These are phyloP conservation scores for Trichoderma sp. DNA, from an alignment of 2,329 filamentous ascomycete species.

Conservation along the genomic window DNA sequence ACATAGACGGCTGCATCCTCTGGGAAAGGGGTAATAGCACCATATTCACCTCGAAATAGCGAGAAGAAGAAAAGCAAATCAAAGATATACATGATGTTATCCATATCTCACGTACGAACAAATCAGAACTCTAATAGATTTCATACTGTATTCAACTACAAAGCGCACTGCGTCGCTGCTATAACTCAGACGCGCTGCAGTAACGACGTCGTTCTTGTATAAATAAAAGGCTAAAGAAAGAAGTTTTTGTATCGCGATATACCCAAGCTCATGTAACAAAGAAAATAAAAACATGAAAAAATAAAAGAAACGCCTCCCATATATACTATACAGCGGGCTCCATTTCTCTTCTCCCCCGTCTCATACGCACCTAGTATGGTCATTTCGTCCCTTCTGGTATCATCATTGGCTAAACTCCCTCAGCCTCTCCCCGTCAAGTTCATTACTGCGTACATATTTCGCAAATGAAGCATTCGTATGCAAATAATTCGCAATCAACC, in stretches of 20 bases:
- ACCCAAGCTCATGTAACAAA: constrained; percentile 1
- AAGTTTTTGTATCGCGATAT: constrained; percentile 4
- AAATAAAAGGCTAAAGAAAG: background rate
- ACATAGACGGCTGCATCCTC: constrained; percentile 1
- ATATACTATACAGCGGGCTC: constrained; percentile 24
- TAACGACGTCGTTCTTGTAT: background rate
- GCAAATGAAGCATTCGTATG: background rate
- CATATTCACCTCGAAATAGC: background rate
- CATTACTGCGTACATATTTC: background rate
- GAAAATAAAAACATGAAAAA: background rate
- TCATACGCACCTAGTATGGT: background rate
- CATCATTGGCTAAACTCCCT: background rate
- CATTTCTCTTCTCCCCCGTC: background rate
- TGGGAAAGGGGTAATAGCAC: background rate
- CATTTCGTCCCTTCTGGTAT: constrained; percentile 4
- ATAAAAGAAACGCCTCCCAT: constrained; percentile 22
- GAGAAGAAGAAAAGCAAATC: background rate
- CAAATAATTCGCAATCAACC: background rate
- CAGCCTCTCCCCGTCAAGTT: background rate
- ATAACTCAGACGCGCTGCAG: background rate
- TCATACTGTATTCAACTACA: background rate
- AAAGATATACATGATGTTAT: background rate
- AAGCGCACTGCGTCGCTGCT: background rate
- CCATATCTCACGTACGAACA: background rate
- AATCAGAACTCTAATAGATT: background rate